Evolutionary conservation across 2,329 filamentous ascomycete genomes (phyloP).

Genomic region (Aspergillus nomiae): DNA sequence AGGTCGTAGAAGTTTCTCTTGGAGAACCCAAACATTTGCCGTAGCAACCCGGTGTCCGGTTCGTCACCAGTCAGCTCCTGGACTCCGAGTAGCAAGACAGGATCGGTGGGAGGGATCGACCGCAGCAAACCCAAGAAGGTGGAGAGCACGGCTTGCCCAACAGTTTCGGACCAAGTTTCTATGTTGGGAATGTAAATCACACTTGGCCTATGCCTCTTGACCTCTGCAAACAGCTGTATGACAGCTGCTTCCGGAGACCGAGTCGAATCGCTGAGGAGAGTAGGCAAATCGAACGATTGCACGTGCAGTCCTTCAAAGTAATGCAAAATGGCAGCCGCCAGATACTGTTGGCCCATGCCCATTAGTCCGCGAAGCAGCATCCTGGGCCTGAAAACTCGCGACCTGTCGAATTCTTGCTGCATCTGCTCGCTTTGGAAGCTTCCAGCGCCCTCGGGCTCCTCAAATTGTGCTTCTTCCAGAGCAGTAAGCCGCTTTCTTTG

Average conservation of each 20-base stretch:
- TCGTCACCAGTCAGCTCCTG: conserved; percentile 69
- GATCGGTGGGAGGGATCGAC: conserved; percentile 85
- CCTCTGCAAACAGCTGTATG: conserved; percentile 86
- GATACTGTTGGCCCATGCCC: conserved; percentile 93
- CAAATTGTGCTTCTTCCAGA: conserved; percentile 89
- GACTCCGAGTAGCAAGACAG: conserved; percentile 84
- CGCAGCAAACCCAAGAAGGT: conserved; percentile 82
- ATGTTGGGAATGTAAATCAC: conserved; percentile 93
- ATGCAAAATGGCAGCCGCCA: conserved; percentile 81
- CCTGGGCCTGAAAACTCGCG: conserved; percentile 84
- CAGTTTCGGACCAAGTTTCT: conserved; percentile 79
- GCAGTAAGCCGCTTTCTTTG: conserved; percentile 84
- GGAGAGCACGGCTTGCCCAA: conserved; percentile 66
- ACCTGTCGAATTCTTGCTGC: conserved; percentile 78
- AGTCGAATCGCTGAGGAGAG: conserved; percentile 78
- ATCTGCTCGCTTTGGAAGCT: conserved; percentile 84
- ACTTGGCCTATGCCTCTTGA: conserved; percentile 90
- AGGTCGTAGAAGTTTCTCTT: conserved; percentile 75
- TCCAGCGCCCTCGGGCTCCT: conserved; percentile 77
- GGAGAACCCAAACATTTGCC: conserved; percentile 83
- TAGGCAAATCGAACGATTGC: conserved; percentile 89
- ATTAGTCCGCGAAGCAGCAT: conserved; percentile 77
- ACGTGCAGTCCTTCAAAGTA: conserved; percentile 93
- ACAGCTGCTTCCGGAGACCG: conserved; percentile 84
- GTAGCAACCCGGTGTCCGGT: conserved; percentile 65